Percentiles rank a stretch among this genome's conserved stretches.
Evolutionary conservation across 305 asterid genomes (phyloP).

Genomic region (Solanum aculeatissimum): DNA sequence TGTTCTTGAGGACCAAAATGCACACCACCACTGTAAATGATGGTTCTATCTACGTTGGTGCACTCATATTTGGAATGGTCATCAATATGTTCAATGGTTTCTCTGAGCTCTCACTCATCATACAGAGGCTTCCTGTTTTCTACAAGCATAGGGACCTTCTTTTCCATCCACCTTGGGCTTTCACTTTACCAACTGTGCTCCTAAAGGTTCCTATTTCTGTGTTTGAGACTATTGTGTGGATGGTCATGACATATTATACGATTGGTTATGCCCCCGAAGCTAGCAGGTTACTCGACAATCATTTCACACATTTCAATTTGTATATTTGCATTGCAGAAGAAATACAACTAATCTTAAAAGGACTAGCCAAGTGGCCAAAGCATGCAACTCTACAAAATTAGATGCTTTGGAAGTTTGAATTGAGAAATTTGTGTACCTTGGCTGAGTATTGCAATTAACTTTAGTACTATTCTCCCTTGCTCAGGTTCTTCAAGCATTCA

Average conservation of each 20-base stretch:
- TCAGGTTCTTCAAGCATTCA: conserved; percentile 85
- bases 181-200: conserved; percentile 57
- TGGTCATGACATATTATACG: conserved; percentile 57
- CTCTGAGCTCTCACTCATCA: conserved; percentile 49
- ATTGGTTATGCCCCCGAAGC: conserved; percentile 85
- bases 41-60: conserved; percentile 50
- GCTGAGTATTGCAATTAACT: neutral
- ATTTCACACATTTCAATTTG: neutral
- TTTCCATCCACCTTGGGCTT: conserved; percentile 79
- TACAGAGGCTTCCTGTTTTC: conserved; percentile 79
- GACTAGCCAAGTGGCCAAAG: neutral
- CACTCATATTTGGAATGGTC: conserved; percentile 43
- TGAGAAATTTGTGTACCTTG: neutral
- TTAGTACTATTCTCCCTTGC: neutral
- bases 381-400: neutral
- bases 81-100: conserved; percentile 67
- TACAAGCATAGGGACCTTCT: conserved; percentile 77
- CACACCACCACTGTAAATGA: conserved; percentile 42
- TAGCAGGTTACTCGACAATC: conserved; percentile 29
- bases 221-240: conserved; percentile 59
- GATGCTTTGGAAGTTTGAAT: neutral
- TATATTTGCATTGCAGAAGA: neutral
- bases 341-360: neutral
- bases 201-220: conserved; percentile 59
- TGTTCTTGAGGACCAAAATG: conserved; percentile 54